Base-by-base conservation (phyloP, 345 rosid species). In the Cochlearia excelsa region DNA sequence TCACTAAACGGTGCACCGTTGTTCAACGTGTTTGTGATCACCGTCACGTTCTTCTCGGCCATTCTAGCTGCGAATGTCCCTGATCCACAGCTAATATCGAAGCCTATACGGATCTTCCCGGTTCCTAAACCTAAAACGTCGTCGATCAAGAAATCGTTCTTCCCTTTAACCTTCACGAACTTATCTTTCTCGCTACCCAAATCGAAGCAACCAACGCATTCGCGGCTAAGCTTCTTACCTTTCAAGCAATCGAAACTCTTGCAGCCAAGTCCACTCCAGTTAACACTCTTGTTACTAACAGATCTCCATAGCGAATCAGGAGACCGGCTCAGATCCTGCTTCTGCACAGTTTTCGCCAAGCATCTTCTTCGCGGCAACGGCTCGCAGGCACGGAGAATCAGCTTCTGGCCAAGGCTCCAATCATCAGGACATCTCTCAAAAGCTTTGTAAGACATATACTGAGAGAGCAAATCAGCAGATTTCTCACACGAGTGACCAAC, bases 241-340 rank as follows among this genome's bases (percentile, higher is more conserved):
- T 80, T 87, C 76, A 93, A 80, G 67, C 97, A 89, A 26, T 77
- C 85, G 26, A 93, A 72, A 60, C 70, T 80, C 79, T 89, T 85
- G 70, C 99, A 93, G 39, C 90, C 94, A 46, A 89, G 73, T 6
- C 97, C 97, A 61, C 94, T 87, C 99, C 99, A 93, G 74, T 80
- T 84, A 7, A 80, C 78, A 57, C 76, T 74, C 82, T 89, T 93
- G 64, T 89, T 85, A 68, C 85, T 76, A 41, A 87, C 83, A 69
- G 86, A 72, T 59, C 78, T 81, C 99, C 97, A 93, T 0, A 93
- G 60, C 1, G 99, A 93, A 61, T 28, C 52, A 41, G 97, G 94
- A 40, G 65, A 71, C 28, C 73, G 65, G 9, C 30, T 40, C 58
- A 93, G 81, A 74, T 82, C 92, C 59, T 78, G 78, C 81, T 89